Evolutionary conservation across 106 monocot genomes (phyloP), one percentile per base, ranked within the genome.

Genomic region (Acorus gramineus): DNA sequence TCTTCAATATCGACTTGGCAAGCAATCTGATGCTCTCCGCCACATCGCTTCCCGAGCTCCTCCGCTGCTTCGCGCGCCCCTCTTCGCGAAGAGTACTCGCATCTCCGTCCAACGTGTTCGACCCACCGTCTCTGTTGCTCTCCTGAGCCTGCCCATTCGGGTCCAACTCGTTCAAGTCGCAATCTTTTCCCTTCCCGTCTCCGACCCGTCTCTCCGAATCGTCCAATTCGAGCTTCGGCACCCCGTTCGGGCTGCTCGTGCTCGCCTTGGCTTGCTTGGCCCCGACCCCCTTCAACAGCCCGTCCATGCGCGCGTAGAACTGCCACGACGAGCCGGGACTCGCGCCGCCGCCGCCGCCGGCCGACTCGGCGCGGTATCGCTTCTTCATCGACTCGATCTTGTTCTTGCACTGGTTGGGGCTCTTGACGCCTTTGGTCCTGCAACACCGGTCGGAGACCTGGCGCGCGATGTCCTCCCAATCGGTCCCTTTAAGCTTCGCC

Each of bases 311-410:
- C 47, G 68, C 59, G 53, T 74, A 86, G 74, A 84, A 82, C 43
- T 81, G 81, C 91, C 91, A 91, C 8, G 81, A 64, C 4, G 86
- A 84, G 53, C 53, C 62, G 5, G 63, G 54, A 10, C 43, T 59
- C 3, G 66, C 63, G 4, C 74, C 61, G 1, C 50, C 44, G 1
- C 50, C 44, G 13, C 56, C 14, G 8, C 47, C 46, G 42, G 76
- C 72, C 1, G 84, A 77, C 71, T 91, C 91, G 6, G 86, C 60
- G 6, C 91, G 70, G 69, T 79, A 91, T 61, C 91, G 48, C 71
- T 91, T 91, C 86, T 91, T 91, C 91, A 91, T 86, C 4, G 91
- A 86, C 71, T 91, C 91, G 14, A 91, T 79, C 76, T 91, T 91
- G 86, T 91, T 91, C 86, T 91, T 91, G 86, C 91, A 91, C 62